Percentiles rank a stretch among this genome's conserved stretches.
Evolutionary conservation across 73 alveolate genomes (phyloP).

Genomic region (Paramecium sexaurelia): DNA sequence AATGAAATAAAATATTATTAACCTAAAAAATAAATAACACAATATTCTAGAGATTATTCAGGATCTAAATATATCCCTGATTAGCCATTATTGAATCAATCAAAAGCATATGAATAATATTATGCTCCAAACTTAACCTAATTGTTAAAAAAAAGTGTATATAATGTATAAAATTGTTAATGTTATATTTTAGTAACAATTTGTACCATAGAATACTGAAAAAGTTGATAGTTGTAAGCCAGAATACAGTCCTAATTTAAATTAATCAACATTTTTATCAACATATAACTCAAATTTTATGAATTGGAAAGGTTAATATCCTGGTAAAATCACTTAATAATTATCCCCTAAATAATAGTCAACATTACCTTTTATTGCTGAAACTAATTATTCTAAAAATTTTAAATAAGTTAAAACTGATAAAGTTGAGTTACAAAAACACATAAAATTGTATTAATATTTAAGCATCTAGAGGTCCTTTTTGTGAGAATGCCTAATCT

Average conservation of each 20-base stretch:
- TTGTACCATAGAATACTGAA: not conserved
- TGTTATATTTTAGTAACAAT: not conserved
- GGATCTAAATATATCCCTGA: not conserved
- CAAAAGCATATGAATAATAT: slow-evolving; percentile 21
- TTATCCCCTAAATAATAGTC: slow-evolving; percentile 10
- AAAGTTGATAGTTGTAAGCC: slow-evolving; percentile 3
- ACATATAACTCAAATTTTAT: not conserved
- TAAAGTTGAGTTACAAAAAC: slow-evolving; percentile 2
- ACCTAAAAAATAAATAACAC: not conserved
- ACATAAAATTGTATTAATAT: not conserved
- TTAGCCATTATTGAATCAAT: not conserved
- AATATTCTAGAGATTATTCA: not conserved
- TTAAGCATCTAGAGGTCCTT: slow-evolving; percentile 2
- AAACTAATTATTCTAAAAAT: slow-evolving; percentile 17
- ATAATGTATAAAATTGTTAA: not conserved
- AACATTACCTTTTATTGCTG: slow-evolving; percentile 17
- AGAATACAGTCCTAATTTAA: not conserved
- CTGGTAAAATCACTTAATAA: not conserved
- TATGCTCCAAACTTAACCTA: not conserved
- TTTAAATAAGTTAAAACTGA: slow-evolving; percentile 12
- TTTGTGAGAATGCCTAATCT: not conserved
- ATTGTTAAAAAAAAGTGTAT: not conserved
- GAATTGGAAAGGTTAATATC: slow-evolving; percentile 22
- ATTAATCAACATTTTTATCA: not conserved
- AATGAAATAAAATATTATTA: not conserved